Base-by-base conservation (phyloP, 441 rosid genomes). In the Populus trichocarpa region DNA sequence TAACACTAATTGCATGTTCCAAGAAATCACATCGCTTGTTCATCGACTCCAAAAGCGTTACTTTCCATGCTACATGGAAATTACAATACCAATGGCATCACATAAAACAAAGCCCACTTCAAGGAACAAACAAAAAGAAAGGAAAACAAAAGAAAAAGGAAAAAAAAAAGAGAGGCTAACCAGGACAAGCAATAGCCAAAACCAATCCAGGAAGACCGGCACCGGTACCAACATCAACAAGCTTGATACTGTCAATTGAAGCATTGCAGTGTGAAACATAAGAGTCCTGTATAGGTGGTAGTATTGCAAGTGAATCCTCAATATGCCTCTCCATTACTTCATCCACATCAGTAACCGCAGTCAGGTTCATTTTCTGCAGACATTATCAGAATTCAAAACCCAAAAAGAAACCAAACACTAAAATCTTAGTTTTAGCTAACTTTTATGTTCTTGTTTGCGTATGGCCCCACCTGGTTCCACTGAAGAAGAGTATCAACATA, bases 211-310 rank as follows among this genome's bases (percentile, higher is more conserved):
- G 98, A 84, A 93, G 97, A 32, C 98, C 98, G 0, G 97, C 86
- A 5, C 97, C 97, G n/a, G 86, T 92, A 74, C 98, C 98, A 67
- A 96, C 97, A 80, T 93, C 98, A 63, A 96, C 87, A 20, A 96
- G 77, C 2, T 74, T 88, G 70, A 92, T 73, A 53, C 32, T 30
- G 32, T 30, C 32, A 30, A 30, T 30, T 30, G 32, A 85, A 73
- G 33, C 33, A 70, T 20, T 46, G 75, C 91, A 90, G 77, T 72
- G 84, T 7, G 86, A 82, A 42, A 70, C 12, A 71, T 87, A 92
- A 69, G 85, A 85, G 63, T 81, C 67, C 73, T 71, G 80, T 53
- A 94, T 80, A 26, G 93, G 93, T 77, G 92, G 91, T 81, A 96
- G 67, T 33, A 94, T 86, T 50, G 96, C 92, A 50, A 94, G 94